These are phyloP conservation scores for Sphaerostilbella broomeana DNA, from an alignment of 2,329 filamentous ascomycete genomes.

Conservation along the genomic window DNA sequence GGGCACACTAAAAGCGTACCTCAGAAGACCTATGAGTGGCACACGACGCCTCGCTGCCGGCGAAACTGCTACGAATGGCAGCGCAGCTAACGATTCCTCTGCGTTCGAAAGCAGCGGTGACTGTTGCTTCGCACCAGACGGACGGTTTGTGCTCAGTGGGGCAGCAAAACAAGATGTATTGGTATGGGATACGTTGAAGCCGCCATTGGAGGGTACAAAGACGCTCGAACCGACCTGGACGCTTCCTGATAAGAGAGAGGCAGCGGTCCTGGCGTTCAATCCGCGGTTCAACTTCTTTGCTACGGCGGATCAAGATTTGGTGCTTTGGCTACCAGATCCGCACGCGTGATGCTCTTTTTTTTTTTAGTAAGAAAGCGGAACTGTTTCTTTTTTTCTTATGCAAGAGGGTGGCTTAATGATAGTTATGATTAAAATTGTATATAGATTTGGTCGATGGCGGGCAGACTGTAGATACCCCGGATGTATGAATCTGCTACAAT, in stretches of 20 bases:
- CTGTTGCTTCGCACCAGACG: slow-evolving; percentile 83
- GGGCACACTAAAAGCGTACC: slow-evolving; percentile 68
- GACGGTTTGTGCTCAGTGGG: slow-evolving; percentile 82
- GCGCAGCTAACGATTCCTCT: slow-evolving; percentile 23
- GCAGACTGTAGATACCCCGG: slow-evolving; percentile 13
- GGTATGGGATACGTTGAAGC: slow-evolving; percentile 74
- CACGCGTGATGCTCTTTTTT: slow-evolving; percentile 34
- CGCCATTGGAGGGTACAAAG: slow-evolving; percentile 48
- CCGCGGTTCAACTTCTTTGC: slow-evolving; percentile 88
- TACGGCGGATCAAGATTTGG: slow-evolving; percentile 76
- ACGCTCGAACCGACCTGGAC: slow-evolving; percentile 57
- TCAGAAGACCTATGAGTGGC: slow-evolving; percentile 52
- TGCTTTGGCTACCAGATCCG: slow-evolving; percentile 72
- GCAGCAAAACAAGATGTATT: slow-evolving; percentile 60
- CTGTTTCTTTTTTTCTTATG: no score
- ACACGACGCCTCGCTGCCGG: slow-evolving; percentile 48
- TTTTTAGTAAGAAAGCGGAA: background rate
- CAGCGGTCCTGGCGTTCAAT: slow-evolving; percentile 77
- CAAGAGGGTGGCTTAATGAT: background rate
- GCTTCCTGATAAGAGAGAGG: slow-evolving; percentile 60
- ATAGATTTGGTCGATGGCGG: background rate
- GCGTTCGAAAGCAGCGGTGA: slow-evolving; percentile 61
- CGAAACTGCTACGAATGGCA: slow-evolving; percentile 32
- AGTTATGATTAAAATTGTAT: background rate
- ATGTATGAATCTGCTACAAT: no score